Percentiles rank a stretch among this genome's conserved stretches.
These are phyloP conservation scores for Aspergillus tamarii DNA, from an alignment of 2,329 filamentous ascomycete species.

Conservation along the genomic window DNA sequence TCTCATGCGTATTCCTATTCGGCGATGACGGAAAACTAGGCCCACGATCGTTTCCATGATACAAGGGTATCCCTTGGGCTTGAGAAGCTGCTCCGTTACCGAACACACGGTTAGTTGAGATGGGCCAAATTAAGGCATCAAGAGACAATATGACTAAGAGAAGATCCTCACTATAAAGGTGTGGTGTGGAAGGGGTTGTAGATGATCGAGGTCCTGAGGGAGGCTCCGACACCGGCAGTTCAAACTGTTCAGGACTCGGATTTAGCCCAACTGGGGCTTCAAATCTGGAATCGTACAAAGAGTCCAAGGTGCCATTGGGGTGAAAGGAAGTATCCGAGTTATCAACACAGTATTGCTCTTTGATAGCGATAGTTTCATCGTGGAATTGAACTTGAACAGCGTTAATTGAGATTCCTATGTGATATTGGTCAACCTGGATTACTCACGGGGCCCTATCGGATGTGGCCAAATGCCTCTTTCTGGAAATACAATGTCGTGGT, in stretches of 20 bases:
- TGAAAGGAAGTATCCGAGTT: not conserved
- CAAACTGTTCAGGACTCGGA: not conserved
- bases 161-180: not conserved
- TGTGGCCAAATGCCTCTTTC: conserved; percentile 20
- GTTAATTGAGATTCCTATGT: not conserved
- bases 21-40: not conserved
- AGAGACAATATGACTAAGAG: not conserved
- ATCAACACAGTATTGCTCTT: conserved; percentile 17
- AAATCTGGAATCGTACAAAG: not conserved
- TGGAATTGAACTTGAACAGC: conserved; percentile 23
- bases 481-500: conserved; percentile 20
- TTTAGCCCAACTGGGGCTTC: not conserved
- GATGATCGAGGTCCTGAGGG: not conserved
- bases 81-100: not conserved
- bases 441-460: conserved; percentile 21
- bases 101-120: not conserved
- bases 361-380: conserved; percentile 26
- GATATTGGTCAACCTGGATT: not conserved
- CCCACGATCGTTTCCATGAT: not conserved
- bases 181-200: not conserved
- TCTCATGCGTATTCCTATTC: not conserved
- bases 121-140: not conserved
- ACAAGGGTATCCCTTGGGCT: not conserved
- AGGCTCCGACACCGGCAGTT: not conserved
- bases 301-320: not conserved